Conservation (phyloP, 768 basidiomycete genomes). For the Cantharellus anzutake region DNA sequence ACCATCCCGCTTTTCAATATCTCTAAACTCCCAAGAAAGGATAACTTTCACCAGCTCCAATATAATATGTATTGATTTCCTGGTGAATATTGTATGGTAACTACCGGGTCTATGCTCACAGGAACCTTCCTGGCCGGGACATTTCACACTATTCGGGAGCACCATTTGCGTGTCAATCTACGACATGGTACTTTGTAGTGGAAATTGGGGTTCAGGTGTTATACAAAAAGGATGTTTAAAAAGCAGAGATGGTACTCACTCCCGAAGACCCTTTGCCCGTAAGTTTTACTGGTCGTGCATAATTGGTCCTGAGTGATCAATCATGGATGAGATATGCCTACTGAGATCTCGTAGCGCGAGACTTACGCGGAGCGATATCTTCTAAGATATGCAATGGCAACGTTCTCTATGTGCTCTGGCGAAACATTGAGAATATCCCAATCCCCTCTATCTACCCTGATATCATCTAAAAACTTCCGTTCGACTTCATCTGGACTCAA, state of each 20-base stretch:
- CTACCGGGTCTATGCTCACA: too few species aligned
- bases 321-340: neutral
- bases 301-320: constrained; percentile 3
- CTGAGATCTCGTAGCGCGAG: neutral
- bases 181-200: neutral
- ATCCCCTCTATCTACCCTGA: constrained; percentile 30
- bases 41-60: too few species aligned
- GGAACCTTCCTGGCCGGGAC: too few species aligned
- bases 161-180: neutral
- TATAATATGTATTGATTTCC: too few species aligned
- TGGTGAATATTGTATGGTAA: too few species aligned
- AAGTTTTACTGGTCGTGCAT: constrained; percentile 6
- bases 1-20: too few species aligned
- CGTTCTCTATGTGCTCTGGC: constrained; percentile 70
- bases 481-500: constrained; percentile 81
- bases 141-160: too few species aligned
- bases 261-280: neutral
- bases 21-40: too few species aligned
- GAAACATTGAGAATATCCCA: constrained; percentile 70
- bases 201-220: neutral
- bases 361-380: constrained; percentile 79
- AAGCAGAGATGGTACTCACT: neutral
- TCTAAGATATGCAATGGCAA: constrained; percentile 79
- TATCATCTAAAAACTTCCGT: constrained; percentile 72
- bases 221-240: neutral